phyloP scores from a whole-genome alignment of 345 rosid genomes.

The Euphorbia tirucalli region DNA sequence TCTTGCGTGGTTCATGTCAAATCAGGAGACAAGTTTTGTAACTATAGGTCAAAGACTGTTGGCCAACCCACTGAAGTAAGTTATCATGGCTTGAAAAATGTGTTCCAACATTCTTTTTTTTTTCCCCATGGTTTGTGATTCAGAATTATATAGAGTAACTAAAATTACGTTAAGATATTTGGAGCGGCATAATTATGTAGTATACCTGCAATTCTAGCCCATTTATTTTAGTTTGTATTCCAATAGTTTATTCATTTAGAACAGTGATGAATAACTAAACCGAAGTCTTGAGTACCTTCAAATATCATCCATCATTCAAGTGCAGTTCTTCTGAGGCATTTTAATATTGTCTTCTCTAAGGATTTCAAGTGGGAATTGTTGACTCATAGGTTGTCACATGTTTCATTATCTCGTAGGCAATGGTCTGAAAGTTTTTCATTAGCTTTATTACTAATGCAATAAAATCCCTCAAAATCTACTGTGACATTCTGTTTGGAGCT shows the following conservation, averaged over 20 bases:
- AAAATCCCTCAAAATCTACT: background rate
- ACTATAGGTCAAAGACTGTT: conserved; percentile 95
- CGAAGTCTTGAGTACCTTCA: too few relatives aligned
- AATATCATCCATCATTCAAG: too few relatives aligned
- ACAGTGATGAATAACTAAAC: background rate
- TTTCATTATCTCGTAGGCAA: too few relatives aligned
- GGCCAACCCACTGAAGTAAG: conserved; percentile 94
- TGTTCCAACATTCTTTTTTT: background rate
- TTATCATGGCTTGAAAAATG: conserved; percentile 11
- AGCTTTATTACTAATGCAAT: background rate
- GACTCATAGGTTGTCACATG: too few relatives aligned
- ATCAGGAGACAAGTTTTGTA: conserved; percentile 98
- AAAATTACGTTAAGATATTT: too few relatives aligned
- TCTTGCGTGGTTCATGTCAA: conserved; percentile 99
- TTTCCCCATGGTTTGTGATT: background rate
- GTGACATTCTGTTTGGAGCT: background rate
- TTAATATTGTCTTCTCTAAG: too few relatives aligned
- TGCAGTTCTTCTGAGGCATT: too few relatives aligned
- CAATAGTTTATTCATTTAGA: background rate
- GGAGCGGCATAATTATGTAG: background rate
- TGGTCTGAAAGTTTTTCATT: too few relatives aligned
- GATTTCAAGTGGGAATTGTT: too few relatives aligned
- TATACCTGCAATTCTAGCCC: background rate
- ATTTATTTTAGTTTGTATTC: background rate
- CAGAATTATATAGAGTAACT: background rate